These are phyloP conservation scores for Nakazawaea anatomiae DNA, from an alignment of 805 yeast genomes.

Conservation along the genomic window DNA sequence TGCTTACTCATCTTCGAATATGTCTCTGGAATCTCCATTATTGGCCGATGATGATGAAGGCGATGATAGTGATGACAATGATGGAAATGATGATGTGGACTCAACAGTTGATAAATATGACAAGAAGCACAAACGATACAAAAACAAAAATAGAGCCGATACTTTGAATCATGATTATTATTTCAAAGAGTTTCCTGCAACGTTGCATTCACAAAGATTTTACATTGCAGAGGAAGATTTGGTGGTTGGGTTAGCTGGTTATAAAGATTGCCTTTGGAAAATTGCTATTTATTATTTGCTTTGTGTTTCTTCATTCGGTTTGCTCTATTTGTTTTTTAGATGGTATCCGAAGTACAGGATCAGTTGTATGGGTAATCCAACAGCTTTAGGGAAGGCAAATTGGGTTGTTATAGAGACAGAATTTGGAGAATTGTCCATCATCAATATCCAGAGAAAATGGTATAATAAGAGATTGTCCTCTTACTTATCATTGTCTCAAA, in stretches of 20 bases:
- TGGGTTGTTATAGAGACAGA: constrained; percentile 95
- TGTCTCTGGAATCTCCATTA: constrained; percentile 11
- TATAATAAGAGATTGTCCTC: constrained; percentile 71
- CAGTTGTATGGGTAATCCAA: constrained; percentile 53
- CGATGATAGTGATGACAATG: constrained; percentile 18
- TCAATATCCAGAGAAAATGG: constrained; percentile 49
- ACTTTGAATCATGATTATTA: constrained; percentile 34
- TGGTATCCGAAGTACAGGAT: constrained; percentile 85
- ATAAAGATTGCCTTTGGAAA: constrained; percentile 46
- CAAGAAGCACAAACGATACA: background rate
- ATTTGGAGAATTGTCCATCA: constrained; percentile 73
- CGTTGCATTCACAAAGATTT: constrained; percentile 62
- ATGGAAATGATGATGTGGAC: constrained; percentile 19
- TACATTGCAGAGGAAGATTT: constrained; percentile 95
- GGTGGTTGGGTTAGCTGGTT: constrained; percentile 93
- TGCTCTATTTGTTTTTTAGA: constrained; percentile 64
- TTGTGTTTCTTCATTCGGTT: constrained; percentile 60
- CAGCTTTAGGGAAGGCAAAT: constrained; percentile 76
- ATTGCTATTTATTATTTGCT: constrained; percentile 42
- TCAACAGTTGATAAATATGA: background rate
- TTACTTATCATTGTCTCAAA: constrained; percentile 33
- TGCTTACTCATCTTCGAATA: constrained; percentile 13
- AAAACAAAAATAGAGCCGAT: constrained; percentile 17
- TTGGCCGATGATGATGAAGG: constrained; percentile 16
- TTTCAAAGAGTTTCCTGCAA: constrained; percentile 36